Evolutionary conservation across 2,329 filamentous ascomycete genomes (phyloP), one percentile per base, ranked within the genome.

Genomic region (Colletotrichum sp.): DNA sequence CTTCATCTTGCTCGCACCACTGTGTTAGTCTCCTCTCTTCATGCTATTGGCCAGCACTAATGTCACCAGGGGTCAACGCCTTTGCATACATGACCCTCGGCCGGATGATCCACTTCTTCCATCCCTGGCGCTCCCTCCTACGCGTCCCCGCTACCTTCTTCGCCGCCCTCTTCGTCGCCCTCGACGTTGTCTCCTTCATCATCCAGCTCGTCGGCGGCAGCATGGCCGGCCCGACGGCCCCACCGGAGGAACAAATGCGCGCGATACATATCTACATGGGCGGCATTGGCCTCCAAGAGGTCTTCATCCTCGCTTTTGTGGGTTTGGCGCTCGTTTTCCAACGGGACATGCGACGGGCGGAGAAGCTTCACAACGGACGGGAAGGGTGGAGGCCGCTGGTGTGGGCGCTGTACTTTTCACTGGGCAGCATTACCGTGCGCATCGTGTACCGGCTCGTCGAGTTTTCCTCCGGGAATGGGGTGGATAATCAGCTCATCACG

Each of bases 391-490:
- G 69, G 32, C 77, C 76, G 12, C 67, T 85, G 13, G 68, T 84
- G 3, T 79, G 79, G 32, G 78, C 79, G 16, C 69, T 87, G 0
- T 87, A 86, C 76, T 78, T 81, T 27, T 85, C 82, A 1, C 79
- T 87, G 0, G 61, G 78, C 8, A 82, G 85, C 76, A 86, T 87
- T 30, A 82, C 83, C 0, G 79, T 86, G 19, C 88, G 90, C 16
- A 92, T 92, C 76, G 84, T 91, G 70, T 92, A 88, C 81, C 88
- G 91, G 4, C 82, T 92, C 3, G 79, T 85, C 22, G 89, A 92
- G 77, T 92, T 89, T 78, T 86, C 86, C 0, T 83, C 83, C 1
- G 88, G 73, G 2, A 25, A 76, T 3, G 73, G 87, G 0, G 79
- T 86, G 36, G 78, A 82, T 2, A 82, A 81, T 8, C n/a, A 34